A percentile compares a stretch with the other conserved stretches of the same genome.
These are phyloP conservation scores for Xylaria flabelliformis DNA, from an alignment of 495 filamentous ascomycete species.

Conservation along the genomic window DNA sequence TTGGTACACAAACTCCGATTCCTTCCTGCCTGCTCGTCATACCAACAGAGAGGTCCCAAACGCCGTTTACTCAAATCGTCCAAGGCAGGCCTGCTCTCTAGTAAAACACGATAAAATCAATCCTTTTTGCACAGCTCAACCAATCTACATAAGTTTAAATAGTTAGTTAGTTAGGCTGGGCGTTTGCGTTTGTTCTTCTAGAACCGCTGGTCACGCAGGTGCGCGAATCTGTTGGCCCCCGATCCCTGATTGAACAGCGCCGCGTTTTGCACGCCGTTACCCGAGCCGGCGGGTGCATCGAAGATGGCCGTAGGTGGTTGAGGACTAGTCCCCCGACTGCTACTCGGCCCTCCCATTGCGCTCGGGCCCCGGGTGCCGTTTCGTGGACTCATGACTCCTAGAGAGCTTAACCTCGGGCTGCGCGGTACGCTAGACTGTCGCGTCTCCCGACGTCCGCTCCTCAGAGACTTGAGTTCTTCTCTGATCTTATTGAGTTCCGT, in stretches of 20 bases:
- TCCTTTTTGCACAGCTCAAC: neutral
- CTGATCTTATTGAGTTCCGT: conserved; percentile 56
- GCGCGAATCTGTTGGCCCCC: conserved; percentile 42
- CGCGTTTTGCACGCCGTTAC: conserved; percentile 29
- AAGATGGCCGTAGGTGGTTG: conserved; percentile 39
- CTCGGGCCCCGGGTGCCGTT: conserved; percentile 32
- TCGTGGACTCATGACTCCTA: conserved; percentile 51
- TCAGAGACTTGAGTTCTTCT: conserved; percentile 47
- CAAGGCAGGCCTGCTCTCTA: neutral
- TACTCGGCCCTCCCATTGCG: conserved; percentile 39
- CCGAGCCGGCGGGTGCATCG: conserved; percentile 23
- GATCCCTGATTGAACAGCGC: conserved; percentile 34
- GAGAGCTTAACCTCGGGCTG: conserved; percentile 47
- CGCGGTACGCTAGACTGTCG: conserved; percentile 56
- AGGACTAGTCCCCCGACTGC: conserved; percentile 55
- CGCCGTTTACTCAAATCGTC: neutral
- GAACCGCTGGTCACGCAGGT: conserved; percentile 44
- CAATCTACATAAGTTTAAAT: neutral
- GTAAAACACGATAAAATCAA: neutral
- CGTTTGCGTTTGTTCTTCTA: neutral
- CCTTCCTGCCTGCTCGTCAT: neutral
- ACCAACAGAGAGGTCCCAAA: neutral
- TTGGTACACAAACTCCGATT: too few relatives aligned
- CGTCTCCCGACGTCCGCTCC: conserved; percentile 59
- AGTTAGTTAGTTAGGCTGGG: neutral